Evolutionary conservation across 805 yeast species (phyloP).

Genomic region (Saccharomycopsis fibuligera): DNA sequence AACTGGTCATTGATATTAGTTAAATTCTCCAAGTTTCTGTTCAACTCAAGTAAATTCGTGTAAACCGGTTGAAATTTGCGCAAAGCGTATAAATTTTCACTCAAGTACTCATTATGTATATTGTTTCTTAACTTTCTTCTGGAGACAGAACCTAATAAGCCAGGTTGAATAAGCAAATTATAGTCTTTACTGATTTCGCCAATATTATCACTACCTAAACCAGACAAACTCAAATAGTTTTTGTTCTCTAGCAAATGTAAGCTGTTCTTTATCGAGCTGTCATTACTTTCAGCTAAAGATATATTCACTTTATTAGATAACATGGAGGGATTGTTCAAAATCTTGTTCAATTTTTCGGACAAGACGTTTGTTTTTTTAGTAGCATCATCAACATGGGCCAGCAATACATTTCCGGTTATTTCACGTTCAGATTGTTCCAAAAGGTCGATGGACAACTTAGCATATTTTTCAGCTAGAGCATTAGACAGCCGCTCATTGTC

Average conservation of each 20-base stretch:
- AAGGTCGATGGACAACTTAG: constrained; percentile 12
- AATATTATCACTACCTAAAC: neutral
- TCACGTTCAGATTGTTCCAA: neutral
- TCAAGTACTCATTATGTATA: constrained; percentile 53
- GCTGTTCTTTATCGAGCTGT: constrained; percentile 2
- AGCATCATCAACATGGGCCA: neutral
- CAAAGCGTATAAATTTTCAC: constrained; percentile 45
- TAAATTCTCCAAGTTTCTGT: constrained; percentile 9
- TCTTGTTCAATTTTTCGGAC: constrained; percentile 10
- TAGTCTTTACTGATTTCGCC: constrained; percentile 2
- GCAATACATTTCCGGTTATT: neutral
- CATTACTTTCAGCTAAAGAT: neutral
- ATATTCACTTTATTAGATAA: neutral
- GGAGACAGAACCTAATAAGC: constrained; percentile 49
- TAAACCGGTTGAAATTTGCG: constrained; percentile 39
- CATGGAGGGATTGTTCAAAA: constrained; percentile 8
- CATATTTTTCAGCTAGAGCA: constrained; percentile 8
- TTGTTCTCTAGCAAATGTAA: constrained; percentile 8
- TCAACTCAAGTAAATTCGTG: constrained; percentile 9
- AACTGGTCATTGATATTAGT: constrained; percentile 11
- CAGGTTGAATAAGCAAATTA: constrained; percentile 23
- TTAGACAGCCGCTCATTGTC: neutral
- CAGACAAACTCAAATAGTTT: constrained; percentile 8
- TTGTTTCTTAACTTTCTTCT: constrained; percentile 55
- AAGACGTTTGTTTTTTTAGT: constrained; percentile 1